Conservation (phyloP, 148 eudicot species). For the Vaccinium myrtillus region DNA sequence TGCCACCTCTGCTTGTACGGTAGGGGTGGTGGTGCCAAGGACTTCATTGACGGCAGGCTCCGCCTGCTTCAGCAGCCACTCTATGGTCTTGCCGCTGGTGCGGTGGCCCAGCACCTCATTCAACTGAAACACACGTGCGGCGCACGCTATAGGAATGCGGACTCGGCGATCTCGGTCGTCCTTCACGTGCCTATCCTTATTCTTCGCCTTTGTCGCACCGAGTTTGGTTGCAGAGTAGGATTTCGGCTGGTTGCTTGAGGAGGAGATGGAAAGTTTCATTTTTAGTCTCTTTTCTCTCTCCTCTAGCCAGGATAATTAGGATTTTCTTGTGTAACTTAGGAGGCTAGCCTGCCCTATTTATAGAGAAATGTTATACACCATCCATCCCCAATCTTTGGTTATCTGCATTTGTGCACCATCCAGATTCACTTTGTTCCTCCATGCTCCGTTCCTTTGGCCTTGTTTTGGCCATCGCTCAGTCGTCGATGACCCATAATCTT, state of each 20-base stretch:
- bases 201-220: not conserved
- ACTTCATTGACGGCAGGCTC: not conserved
- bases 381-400: no score
- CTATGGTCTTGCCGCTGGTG: not conserved
- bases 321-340: not conserved
- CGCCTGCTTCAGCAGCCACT: not conserved
- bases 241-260: not conserved
- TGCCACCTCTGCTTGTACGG: not conserved
- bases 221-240: not conserved
- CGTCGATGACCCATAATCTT: no score
- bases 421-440: no score
- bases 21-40: not conserved
- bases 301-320: not conserved
- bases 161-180: not conserved
- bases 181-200: not conserved
- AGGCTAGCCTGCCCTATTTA: not conserved
- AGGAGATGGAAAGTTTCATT: not conserved
- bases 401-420: no score
- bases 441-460: no score
- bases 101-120: conserved; percentile 1
- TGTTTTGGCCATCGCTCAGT: no score
- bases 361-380: not conserved
- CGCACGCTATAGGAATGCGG: not conserved
- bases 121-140: not conserved
- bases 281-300: not conserved